Percentiles rank a stretch among this genome's conserved stretches.
These are phyloP conservation scores for Linnemannia elongata DNA, from an alignment of 192 early-diverging fungal species.

Conservation along the genomic window DNA sequence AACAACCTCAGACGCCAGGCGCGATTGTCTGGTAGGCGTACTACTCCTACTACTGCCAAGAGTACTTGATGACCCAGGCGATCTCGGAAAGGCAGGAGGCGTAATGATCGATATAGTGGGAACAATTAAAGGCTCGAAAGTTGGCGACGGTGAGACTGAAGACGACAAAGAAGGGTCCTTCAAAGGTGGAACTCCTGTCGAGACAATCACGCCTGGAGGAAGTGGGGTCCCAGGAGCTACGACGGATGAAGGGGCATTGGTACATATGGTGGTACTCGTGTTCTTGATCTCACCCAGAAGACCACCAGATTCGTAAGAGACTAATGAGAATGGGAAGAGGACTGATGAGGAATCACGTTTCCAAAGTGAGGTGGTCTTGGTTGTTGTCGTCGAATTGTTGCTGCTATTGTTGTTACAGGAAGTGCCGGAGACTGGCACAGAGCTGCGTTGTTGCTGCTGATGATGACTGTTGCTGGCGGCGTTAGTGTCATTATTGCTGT, in stretches of 20 bases:
- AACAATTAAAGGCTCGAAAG: not conserved
- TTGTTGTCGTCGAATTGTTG: not conserved
- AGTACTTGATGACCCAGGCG: not conserved
- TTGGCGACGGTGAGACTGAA: not conserved
- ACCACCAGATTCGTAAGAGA: constrained; percentile 45
- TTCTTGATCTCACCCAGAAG: constrained; percentile 32
- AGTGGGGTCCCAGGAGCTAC: constrained; percentile 31
- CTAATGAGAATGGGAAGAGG: constrained; percentile 43
- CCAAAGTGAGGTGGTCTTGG: constrained; percentile 13
- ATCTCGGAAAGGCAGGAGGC: not conserved
- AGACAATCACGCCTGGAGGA: constrained; percentile 29
- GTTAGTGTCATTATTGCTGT: not conserved
- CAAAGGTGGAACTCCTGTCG: constrained; percentile 21
- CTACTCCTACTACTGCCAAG: not conserved
- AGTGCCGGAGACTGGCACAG: not conserved
- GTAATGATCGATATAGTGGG: not conserved
- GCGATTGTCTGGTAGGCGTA: not conserved
- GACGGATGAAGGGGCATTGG: constrained; percentile 25
- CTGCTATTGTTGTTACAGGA: not conserved
- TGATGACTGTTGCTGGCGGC: not conserved
- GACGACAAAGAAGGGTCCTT: not conserved
- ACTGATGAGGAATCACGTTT: constrained; percentile 25
- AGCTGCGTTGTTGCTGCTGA: not conserved
- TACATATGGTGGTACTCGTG: constrained; percentile 24
- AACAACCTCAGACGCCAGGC: not conserved